Conservation (phyloP, 768 basidiomycete genomes). For the Auriculariales sp. region DNA sequence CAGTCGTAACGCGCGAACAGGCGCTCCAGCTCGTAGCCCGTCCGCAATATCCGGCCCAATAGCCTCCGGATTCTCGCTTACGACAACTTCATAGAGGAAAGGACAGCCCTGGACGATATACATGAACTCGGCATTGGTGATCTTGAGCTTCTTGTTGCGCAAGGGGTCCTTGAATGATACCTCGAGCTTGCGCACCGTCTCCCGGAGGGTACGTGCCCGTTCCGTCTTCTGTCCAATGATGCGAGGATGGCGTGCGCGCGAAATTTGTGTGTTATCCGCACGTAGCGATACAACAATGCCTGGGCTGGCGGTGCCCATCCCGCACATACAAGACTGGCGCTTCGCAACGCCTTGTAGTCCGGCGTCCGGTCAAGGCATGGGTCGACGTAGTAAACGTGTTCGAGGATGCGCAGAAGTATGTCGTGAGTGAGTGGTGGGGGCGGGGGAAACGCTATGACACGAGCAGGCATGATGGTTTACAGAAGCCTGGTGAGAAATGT, state of each 20-base stretch:
- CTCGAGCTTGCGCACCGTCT: not conserved
- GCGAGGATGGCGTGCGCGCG: not conserved
- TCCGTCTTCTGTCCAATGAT: not conserved
- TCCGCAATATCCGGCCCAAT: not conserved
- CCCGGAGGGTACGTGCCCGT: not conserved
- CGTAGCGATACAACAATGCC: not conserved
- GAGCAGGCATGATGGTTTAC: not conserved
- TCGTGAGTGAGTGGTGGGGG: not conserved
- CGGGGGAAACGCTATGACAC: not conserved
- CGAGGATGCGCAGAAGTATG: not conserved
- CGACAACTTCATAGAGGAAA: not conserved
- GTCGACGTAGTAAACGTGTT: not conserved
- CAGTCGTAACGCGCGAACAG: not conserved
- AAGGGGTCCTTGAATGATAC: slow-evolving; percentile 1
- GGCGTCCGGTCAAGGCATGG: not conserved
- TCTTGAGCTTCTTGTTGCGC: slow-evolving; percentile 2
- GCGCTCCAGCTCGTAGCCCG: not conserved
- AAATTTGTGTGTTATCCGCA: not conserved
- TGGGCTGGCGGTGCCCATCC: not conserved
- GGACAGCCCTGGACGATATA: not conserved
- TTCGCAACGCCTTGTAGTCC: not conserved
- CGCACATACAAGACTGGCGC: not conserved
- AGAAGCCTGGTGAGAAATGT: no score
- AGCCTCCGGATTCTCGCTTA: not conserved
- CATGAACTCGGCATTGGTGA: not conserved